Evolutionary conservation across 768 basidiomycete genomes (phyloP).

Genomic region (Kwoniella mangroviensis): DNA sequence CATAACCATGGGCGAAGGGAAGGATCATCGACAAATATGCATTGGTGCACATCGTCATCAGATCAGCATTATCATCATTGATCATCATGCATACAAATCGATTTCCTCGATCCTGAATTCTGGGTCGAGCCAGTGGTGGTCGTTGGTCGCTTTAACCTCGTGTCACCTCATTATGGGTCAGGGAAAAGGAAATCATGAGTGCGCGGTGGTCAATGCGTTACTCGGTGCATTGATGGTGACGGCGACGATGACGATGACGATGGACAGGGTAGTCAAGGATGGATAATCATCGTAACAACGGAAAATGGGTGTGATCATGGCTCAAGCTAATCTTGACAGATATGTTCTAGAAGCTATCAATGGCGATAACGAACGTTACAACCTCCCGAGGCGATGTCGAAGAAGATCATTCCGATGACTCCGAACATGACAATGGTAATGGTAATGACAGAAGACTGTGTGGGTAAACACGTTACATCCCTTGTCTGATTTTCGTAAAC

Average conservation of each 20-base stretch:
- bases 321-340: neutral
- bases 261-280: slow-evolving; percentile 5
- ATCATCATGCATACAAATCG: too few species aligned
- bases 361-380: slow-evolving; percentile 3
- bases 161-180: neutral
- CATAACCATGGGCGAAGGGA: neutral
- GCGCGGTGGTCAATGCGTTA: slow-evolving; percentile 11
- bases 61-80: too few species aligned
- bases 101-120: too few species aligned
- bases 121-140: too few species aligned
- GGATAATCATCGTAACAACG: neutral
- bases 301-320: too few species aligned
- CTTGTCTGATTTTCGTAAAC: neutral
- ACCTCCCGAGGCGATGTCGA: neutral
- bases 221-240: neutral
- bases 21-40: neutral
- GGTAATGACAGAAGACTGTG: neutral
- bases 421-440: neutral
- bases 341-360: neutral
- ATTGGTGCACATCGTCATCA: neutral
- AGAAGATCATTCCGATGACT: neutral
- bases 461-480: neutral
- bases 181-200: neutral
- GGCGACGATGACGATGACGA: neutral
- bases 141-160: neutral